Evolutionary conservation across 306 rosid genomes (phyloP).

Genomic region (Trichosanthes cucumerina): DNA sequence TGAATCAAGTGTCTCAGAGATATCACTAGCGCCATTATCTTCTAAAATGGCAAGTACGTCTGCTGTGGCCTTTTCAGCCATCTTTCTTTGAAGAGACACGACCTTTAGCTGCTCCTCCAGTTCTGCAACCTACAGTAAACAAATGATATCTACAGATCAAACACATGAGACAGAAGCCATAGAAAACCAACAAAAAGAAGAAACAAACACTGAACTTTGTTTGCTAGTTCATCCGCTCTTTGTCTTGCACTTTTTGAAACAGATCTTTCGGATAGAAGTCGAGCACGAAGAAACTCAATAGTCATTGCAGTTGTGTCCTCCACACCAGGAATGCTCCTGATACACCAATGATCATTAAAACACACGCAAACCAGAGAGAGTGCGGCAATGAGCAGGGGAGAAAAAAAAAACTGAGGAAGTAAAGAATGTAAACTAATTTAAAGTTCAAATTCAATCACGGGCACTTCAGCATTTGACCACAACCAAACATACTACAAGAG

Average conservation of each 20-base stretch:
- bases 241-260: conserved; percentile 76
- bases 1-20: conserved; percentile 57
- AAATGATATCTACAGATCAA: background rate
- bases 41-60: conserved; percentile 91
- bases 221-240: conserved; percentile 72
- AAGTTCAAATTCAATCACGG: background rate
- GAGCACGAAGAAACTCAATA: conserved; percentile 73
- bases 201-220: conserved; percentile 36
- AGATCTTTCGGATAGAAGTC: conserved; percentile 82
- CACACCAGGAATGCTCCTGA: conserved; percentile 32
- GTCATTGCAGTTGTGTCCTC: conserved; percentile 75
- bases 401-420: background rate
- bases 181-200: conserved; percentile 8
- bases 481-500: background rate
- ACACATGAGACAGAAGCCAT: conserved; percentile 14
- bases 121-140: conserved; percentile 47
- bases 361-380: background rate
- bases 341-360: conserved; percentile 15
- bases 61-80: conserved; percentile 91
- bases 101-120: conserved; percentile 71
- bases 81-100: conserved; percentile 63
- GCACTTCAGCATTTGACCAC: background rate
- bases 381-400: conserved; percentile 3
- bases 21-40: conserved; percentile 57
- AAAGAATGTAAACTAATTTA: background rate